phyloP scores from a whole-genome alignment of 371 early-diverging fungal genomes.

The Actinomortierella wolfii region DNA sequence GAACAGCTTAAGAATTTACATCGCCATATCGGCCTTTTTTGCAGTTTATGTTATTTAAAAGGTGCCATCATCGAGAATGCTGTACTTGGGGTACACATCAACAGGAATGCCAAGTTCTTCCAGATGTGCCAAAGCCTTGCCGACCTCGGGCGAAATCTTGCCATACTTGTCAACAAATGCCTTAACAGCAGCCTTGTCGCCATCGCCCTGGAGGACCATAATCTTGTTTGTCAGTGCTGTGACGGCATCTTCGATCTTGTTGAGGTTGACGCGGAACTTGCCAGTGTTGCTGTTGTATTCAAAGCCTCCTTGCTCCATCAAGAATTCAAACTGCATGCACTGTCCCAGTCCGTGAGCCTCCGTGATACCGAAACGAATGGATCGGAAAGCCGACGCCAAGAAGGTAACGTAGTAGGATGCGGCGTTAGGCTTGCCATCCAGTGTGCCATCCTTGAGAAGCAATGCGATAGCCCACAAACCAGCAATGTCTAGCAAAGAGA shows the following conservation, averaged over 20 bases:
- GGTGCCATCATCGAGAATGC: constrained; percentile 44
- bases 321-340: constrained; percentile 74
- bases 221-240: constrained; percentile 69
- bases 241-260: constrained; percentile 68
- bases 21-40: background rate
- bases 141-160: constrained; percentile 52
- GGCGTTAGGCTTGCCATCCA: constrained; percentile 60
- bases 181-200: constrained; percentile 68
- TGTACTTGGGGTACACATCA: constrained; percentile 42
- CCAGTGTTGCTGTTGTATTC: constrained; percentile 49
- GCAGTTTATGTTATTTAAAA: constrained; percentile 9
- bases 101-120: constrained; percentile 46
- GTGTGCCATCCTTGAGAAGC: constrained; percentile 65
- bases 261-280: constrained; percentile 70
- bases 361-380: constrained; percentile 79
- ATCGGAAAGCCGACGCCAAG: constrained; percentile 80
- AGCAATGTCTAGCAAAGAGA: constrained; percentile 62
- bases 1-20: background rate
- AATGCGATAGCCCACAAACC: constrained; percentile 77
- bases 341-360: constrained; percentile 84
- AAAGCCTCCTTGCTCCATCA: constrained; percentile 75
- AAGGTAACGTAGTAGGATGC: constrained; percentile 79
- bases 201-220: constrained; percentile 80
- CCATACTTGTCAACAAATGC: constrained; percentile 70
- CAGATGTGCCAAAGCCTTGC: constrained; percentile 60